Evolutionary conservation across 768 basidiomycete species (phyloP).

Genomic region (Phaffia tasmanica): DNA sequence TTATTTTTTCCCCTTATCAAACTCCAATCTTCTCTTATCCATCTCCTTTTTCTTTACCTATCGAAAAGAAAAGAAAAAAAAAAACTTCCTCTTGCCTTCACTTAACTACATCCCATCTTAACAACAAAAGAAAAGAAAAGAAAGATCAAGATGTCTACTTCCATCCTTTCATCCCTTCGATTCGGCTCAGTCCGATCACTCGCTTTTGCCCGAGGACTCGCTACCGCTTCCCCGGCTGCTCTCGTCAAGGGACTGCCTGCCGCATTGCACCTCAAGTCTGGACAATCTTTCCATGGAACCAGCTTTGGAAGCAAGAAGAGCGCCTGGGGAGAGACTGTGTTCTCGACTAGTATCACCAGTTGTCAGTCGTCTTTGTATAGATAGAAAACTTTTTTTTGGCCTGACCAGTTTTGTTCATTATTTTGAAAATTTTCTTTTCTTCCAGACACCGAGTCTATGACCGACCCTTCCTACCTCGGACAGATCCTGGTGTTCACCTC

Average conservation of each 20-base stretch:
- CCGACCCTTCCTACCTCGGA: conserved; percentile 94
- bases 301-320: conserved; percentile 81
- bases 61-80: too few species aligned
- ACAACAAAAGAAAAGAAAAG: too few species aligned
- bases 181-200: background rate
- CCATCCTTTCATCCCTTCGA: too few species aligned
- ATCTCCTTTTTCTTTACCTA: too few species aligned
- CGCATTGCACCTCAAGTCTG: conserved; percentile 79
- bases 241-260: conserved; percentile 50
- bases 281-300: conserved; percentile 78
- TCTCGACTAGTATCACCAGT: conserved; percentile 96
- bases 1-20: too few species aligned
- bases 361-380: conserved; percentile 47
- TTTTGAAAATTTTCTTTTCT: conserved; percentile 24
- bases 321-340: conserved; percentile 92
- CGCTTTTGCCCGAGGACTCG: conserved; percentile 11
- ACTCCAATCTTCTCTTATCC: too few species aligned
- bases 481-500: conserved; percentile 98
- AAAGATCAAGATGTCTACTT: too few species aligned
- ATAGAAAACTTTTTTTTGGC: background rate
- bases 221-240: conserved; percentile 29
- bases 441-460: conserved; percentile 98
- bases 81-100: too few species aligned
- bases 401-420: background rate
- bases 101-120: too few species aligned